phyloP scores from a whole-genome alignment of 495 filamentous ascomycete species.

The Apiosordaria backusii region DNA sequence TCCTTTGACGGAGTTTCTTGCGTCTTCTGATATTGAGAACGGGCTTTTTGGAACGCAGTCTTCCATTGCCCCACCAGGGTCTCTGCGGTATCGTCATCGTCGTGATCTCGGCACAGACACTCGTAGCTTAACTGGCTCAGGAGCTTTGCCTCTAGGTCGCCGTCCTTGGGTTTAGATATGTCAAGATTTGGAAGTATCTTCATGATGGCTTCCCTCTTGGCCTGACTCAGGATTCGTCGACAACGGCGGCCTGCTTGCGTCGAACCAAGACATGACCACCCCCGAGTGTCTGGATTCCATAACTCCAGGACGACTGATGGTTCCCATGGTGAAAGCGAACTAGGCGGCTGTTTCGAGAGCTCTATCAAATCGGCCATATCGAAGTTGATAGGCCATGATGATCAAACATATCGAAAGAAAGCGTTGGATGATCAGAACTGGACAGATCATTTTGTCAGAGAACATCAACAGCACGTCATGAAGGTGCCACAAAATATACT shows the following conservation, averaged over 20 bases:
- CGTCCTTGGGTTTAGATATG: neutral
- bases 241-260: neutral
- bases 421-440: neutral
- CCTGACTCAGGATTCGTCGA: slow-evolving; percentile 1
- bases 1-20: neutral
- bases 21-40: neutral
- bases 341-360: neutral
- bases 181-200: neutral
- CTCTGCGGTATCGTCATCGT: neutral
- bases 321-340: neutral
- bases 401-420: neutral
- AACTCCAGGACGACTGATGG: neutral
- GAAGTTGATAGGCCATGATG: neutral
- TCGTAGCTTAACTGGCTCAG: neutral
- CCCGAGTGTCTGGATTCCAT: neutral
- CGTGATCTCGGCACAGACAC: neutral
- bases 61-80: neutral
- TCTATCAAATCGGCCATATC: neutral
- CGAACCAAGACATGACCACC: neutral
- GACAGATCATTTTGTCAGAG: neutral
- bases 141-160: neutral
- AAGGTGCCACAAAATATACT: neutral
- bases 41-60: neutral
- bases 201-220: neutral
- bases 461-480: neutral